Evolutionary conservation across 306 rosid genomes (phyloP), one percentile per base, ranked within the genome.

Genomic region (Astragalus membranaceus): DNA sequence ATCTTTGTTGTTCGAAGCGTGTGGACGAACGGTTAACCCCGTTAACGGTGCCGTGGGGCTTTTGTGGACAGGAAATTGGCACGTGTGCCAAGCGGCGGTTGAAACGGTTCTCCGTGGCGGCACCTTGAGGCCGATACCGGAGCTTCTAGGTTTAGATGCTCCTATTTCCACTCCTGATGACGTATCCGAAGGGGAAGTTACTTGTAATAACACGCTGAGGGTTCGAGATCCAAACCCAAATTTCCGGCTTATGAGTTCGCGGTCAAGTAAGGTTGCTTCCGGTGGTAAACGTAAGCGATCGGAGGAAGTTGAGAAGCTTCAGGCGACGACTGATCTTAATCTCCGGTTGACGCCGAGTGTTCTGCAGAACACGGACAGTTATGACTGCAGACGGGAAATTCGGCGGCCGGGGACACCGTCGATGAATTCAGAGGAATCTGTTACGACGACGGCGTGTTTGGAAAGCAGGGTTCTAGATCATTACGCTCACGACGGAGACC

Each of bases 381-480:
- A 46, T 65, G 65, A 69, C 14, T 59, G 64, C 75, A 74, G 77
- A 14, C 57, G 60, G 39, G 97, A 89, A 30, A 70, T 56, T 80
- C 85, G 82, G 15, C 87, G 96, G 41, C 82, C 88, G 43, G 92
- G 84, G 0, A 79, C 95, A 33, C 97, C 97, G 72, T 94, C 96
- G 12, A 87, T 90, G 94, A 90, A 87, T 64, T 94, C 98, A 0
- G 98, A 87, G 64, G 98, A 90, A 66, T 94, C 98, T 1, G 97
- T 63, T 48, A 86, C 91, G 14, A 93, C 92, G 35, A 78, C 85
- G 41, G 73, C 74, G 61, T 86, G 96, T 71, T 83, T 87, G 75
- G 97, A 89, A 0, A 77, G 83, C 59, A 79, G 85, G 43, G 15
- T 76, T 6, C 81, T 76, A 9, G 91, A 82, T 69, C 79, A 71